Evolutionary conservation across 306 rosid genomes (phyloP), one percentile per base, ranked within the genome.

Genomic region (Rosa rugosa): DNA sequence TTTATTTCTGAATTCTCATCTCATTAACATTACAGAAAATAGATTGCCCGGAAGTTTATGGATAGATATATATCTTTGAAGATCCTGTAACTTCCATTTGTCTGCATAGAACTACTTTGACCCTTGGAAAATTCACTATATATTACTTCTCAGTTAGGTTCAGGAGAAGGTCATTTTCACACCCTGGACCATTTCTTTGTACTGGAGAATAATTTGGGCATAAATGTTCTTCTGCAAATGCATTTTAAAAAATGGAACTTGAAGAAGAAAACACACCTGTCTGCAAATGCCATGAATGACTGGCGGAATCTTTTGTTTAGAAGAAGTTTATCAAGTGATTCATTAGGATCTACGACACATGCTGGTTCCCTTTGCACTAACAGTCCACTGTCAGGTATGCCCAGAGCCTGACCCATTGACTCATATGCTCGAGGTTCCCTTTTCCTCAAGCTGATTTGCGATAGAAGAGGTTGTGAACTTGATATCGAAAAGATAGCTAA

Each of bases 391-490:
- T 95, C 97, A 51, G 99, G 94, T 84, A 95, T 91, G 74, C 99
- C 99, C 47, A 95, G 87, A 76, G 99, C 99, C 84, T 88, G 92
- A 25, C 99, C 97, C 99, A 95, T 95, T 73, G 99, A 80, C 79
- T 85, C 86, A 78, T 84, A 86, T 76, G 90, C 91, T 71, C 85
- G 85, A 71, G 93, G 70, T 49, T 88, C 96, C 84, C 88, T 89
- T 85, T 83, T 89, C 87, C 98, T 88, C 80, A 95, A 85, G 90
- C 98, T 95, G 86, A 93, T 88, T 90, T 95, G 96, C 4, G 99
- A 91, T 76, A 93, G 91, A 83, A 95, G 87, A 71, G 99, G 99
- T 87, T 91, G 98, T 76, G 99, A 93, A 85, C 94, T 93, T 80
- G 99, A 95, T 83, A 90, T 84, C 8, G 98, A 95, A 88, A 91